Evolutionary conservation across 2,329 filamentous ascomycete species (phyloP), one percentile per base, ranked within the genome.

Genomic region (Talaromyces piceae): DNA sequence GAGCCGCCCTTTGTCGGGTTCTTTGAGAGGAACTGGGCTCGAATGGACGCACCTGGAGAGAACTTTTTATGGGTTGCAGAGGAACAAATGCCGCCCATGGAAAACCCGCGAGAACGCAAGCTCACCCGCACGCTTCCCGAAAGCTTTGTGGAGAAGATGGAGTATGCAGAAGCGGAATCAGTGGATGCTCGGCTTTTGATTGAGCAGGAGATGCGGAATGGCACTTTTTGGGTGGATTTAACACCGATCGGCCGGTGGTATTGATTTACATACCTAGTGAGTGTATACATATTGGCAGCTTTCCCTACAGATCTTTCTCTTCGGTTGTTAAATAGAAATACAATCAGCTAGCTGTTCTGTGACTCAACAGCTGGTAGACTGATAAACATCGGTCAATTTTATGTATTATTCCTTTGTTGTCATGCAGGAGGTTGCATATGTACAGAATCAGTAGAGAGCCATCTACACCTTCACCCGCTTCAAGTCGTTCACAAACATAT

Each of bases 401-500:
- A 41, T 13, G 16, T 16, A 11, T 23, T 41, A 16, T 22, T 41
- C 5, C 39, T 22, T 37, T 37, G 12, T 13, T 41, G 37, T 20
- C 20, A 18, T 41, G 11, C 20, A 41, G 39, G 23, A 41, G 39
- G 39, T 22, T 41, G 20, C n/a, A 25, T 43, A 43, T 46, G 44
- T 46, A 28, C 25, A 45, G 20, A 13, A 43, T 22, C 13, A 43
- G 25, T 43, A 16, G 33, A n/a, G n/a, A n/a, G n/a, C n/a, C 11
- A 11, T 22, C 57, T 59, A 65, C 47, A 75, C 59, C 59, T 76
- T 78, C 67, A 81, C 81, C 61, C 76, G 75, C 63, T 76, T 79
- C 69, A 98, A 66, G 67, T 97, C 91, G 69, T 98, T 98, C 27
- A 97, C 80, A 52, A 90, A 80, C 93, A 98, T 97, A 71, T 97